Conservation (phyloP, 148 eudicot genomes). For the Rhododendron kiyosumense region DNA sequence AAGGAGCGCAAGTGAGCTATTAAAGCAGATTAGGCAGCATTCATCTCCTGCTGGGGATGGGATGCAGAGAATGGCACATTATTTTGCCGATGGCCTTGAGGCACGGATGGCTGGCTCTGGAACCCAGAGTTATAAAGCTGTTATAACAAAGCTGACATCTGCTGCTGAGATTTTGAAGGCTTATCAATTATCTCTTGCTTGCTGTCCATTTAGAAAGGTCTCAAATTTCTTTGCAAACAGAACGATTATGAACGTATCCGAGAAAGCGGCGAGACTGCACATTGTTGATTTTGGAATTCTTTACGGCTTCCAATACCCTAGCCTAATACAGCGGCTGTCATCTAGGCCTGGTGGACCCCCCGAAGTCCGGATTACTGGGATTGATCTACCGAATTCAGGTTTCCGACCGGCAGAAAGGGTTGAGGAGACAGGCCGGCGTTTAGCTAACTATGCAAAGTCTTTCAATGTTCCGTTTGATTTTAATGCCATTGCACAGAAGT, state of each 20-base stretch:
- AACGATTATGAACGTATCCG: constrained; percentile 43
- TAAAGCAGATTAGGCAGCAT: constrained; percentile 58
- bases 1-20: constrained; percentile 52
- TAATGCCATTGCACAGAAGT: constrained; percentile 69
- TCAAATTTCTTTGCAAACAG: constrained; percentile 54
- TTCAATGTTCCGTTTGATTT: constrained; percentile 68
- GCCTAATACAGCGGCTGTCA: constrained; percentile 56
- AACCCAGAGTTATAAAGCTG: constrained; percentile 41
- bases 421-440: constrained; percentile 63
- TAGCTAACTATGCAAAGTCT: constrained; percentile 60
- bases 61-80: constrained; percentile 76
- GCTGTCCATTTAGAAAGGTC: constrained; percentile 62
- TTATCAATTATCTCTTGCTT: constrained; percentile 59
- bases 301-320: constrained; percentile 86
- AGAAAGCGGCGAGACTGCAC: constrained; percentile 54
- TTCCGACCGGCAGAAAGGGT: constrained; percentile 72
- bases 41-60: constrained; percentile 67
- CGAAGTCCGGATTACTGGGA: constrained; percentile 63
- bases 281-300: constrained; percentile 71
- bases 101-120: constrained; percentile 81
- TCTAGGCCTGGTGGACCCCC: constrained; percentile 80
- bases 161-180: constrained; percentile 71
- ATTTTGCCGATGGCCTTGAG: constrained; percentile 77
- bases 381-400: constrained; percentile 72
- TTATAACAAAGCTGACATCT: constrained; percentile 38